Evolutionary conservation across 2,329 filamentous ascomycete species (phyloP).

Genomic region (Fusarium fracticaudum): DNA sequence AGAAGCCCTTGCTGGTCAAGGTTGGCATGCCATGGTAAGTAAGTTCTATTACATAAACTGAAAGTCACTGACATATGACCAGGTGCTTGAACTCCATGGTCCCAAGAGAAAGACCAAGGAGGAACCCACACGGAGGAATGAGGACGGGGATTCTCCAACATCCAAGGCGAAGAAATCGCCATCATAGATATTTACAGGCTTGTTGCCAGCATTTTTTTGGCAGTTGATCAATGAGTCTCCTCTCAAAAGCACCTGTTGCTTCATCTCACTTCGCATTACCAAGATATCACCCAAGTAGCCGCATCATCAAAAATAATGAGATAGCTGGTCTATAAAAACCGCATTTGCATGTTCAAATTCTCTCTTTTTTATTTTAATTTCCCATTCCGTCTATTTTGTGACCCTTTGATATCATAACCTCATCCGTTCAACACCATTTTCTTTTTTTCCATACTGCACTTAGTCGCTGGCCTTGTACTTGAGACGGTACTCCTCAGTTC

Average conservation of each 20-base stretch:
- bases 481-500: constrained; percentile 77
- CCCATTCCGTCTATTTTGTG: constrained; percentile 11
- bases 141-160: constrained; percentile 25
- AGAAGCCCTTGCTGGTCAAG: constrained; percentile 78
- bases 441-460: neutral
- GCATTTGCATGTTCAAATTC: constrained; percentile 5
- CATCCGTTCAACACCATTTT: neutral
- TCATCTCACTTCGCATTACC: constrained; percentile 2
- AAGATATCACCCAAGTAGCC: constrained; percentile 17
- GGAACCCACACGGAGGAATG: constrained; percentile 28
- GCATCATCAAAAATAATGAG: constrained; percentile 28
- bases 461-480: constrained; percentile 71
- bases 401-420: constrained; percentile 20
- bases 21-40: constrained; percentile 83
- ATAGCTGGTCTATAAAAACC: constrained; percentile 35
- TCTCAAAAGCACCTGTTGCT: constrained; percentile 12
- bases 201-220: neutral
- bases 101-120: constrained; percentile 41
- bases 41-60: neutral
- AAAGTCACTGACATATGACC: neutral
- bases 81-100: constrained; percentile 40
- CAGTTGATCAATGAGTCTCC: neutral
- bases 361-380: neutral
- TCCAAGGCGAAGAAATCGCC: constrained; percentile 14
- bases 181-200: neutral